phyloP scores from a whole-genome alignment of 441 rosid species.

The Sinapis alba region DNA sequence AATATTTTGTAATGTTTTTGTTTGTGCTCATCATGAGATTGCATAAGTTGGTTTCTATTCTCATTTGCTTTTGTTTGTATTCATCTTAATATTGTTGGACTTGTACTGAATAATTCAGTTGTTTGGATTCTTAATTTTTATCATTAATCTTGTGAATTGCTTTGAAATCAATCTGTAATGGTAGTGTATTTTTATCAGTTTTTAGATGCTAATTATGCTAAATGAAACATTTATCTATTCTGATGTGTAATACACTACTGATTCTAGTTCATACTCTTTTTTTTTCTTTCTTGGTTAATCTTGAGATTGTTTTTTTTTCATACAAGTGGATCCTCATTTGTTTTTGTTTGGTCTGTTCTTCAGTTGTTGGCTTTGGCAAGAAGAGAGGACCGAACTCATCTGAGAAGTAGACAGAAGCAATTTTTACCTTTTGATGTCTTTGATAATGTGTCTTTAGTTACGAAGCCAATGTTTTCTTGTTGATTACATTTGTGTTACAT shows the following conservation, averaged over 20 bases:
- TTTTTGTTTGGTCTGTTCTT: constrained; percentile 9
- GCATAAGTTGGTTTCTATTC: background rate
- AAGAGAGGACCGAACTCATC: constrained; percentile 67
- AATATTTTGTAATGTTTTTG: background rate
- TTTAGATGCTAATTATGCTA: background rate
- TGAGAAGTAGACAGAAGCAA: constrained; percentile 44
- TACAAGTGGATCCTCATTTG: background rate
- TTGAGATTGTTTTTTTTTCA: background rate
- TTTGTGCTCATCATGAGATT: background rate
- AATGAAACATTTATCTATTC: background rate
- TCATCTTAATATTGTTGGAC: background rate
- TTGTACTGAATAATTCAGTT: background rate
- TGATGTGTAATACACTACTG: background rate
- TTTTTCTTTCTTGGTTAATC: background rate
- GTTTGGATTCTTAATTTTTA: background rate
- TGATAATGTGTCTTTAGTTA: background rate
- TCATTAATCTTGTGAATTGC: background rate
- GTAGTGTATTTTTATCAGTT: background rate
- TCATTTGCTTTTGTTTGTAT: background rate
- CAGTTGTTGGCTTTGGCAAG: constrained; percentile 68
- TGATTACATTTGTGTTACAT: background rate
- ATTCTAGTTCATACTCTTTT: background rate
- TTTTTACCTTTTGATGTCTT: background rate
- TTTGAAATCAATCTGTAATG: background rate
- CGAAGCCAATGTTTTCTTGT: background rate